A percentile compares a stretch with the other conserved stretches of the same genome.
Conservation (phyloP, 2,329 filamentous ascomycete genomes). For the Diplocarpon rosae region DNA sequence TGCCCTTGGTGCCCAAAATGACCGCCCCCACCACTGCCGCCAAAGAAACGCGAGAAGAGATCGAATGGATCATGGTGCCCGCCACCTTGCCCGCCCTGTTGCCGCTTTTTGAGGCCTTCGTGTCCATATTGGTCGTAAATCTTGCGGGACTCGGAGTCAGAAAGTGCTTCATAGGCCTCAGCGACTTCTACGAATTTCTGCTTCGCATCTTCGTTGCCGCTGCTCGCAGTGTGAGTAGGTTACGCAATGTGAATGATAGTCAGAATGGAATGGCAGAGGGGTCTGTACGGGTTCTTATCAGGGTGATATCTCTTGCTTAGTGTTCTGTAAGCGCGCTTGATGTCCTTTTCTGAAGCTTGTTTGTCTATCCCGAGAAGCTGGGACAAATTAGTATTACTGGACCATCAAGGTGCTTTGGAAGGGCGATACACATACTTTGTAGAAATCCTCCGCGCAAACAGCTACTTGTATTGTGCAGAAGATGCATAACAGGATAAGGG, state of each 20-base stretch:
- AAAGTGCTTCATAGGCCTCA: slow-evolving; percentile 90
- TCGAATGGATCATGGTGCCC: slow-evolving; percentile 81
- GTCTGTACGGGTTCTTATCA: slow-evolving; percentile 86
- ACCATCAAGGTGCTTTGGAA: too few relatives aligned
- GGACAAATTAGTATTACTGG: slow-evolving; percentile 8
- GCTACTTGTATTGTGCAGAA: slow-evolving; percentile 42
- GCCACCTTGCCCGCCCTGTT: slow-evolving; percentile 56
- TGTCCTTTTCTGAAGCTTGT: slow-evolving; percentile 70
- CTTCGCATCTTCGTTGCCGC: slow-evolving; percentile 67
- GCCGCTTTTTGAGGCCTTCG: slow-evolving; percentile 76
- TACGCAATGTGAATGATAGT: not conserved
- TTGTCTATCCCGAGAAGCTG: slow-evolving; percentile 72
- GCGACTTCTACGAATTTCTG: slow-evolving; percentile 90
- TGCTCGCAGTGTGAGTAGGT: slow-evolving; percentile 29
- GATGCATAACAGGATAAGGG: slow-evolving; percentile 42
- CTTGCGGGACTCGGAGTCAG: slow-evolving; percentile 64
- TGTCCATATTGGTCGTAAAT: slow-evolving; percentile 94
- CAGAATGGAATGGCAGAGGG: not conserved
- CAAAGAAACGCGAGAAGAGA: slow-evolving; percentile 93
- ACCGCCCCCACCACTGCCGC: slow-evolving; percentile 67
- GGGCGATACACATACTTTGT: slow-evolving; percentile 45
- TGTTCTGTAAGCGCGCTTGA: slow-evolving; percentile 86
- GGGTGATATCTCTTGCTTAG: slow-evolving; percentile 95
- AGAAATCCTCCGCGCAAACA: slow-evolving; percentile 60
- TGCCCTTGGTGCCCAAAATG: slow-evolving; percentile 62